A percentile compares a stretch with the other conserved stretches of the same genome.
These are phyloP conservation scores for Eucalyptus decipiens DNA, from an alignment of 345 rosid genomes.

Conservation along the genomic window DNA sequence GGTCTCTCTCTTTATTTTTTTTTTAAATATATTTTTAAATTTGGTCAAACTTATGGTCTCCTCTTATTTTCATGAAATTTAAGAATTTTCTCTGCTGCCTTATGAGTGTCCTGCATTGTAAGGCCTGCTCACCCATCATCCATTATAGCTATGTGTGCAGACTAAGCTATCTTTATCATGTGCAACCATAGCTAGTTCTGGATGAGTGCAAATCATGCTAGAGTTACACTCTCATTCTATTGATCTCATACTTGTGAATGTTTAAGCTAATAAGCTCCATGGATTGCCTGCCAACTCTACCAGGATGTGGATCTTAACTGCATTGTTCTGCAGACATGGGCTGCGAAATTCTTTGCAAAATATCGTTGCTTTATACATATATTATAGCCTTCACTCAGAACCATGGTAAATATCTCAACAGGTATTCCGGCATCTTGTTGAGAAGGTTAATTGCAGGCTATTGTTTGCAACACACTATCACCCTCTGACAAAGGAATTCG, in stretches of 20 bases:
- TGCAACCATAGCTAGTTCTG: neutral
- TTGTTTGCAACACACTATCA: conserved; percentile 95
- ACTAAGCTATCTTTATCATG: neutral
- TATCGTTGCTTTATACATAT: neutral
- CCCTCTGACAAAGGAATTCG: conserved; percentile 86
- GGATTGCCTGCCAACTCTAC: neutral
- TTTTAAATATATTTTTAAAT: too few species aligned
- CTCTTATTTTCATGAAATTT: neutral
- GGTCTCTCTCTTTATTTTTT: neutral
- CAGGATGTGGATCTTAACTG: neutral
- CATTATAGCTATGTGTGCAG: neutral
- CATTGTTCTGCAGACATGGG: neutral
- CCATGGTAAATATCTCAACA: neutral
- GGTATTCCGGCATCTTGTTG: conserved; percentile 94
- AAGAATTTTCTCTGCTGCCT: neutral
- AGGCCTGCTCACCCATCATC: neutral
- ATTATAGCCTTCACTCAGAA: neutral
- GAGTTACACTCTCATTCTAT: neutral
- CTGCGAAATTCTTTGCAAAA: neutral
- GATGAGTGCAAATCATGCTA: neutral
- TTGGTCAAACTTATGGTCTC: neutral
- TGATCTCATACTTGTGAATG: neutral
- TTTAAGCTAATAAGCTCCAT: neutral
- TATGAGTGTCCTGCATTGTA: neutral
- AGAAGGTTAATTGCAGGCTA: conserved; percentile 75